phyloP scores from a whole-genome alignment of 106 monocot species.

The Apostasia ramifera region DNA sequence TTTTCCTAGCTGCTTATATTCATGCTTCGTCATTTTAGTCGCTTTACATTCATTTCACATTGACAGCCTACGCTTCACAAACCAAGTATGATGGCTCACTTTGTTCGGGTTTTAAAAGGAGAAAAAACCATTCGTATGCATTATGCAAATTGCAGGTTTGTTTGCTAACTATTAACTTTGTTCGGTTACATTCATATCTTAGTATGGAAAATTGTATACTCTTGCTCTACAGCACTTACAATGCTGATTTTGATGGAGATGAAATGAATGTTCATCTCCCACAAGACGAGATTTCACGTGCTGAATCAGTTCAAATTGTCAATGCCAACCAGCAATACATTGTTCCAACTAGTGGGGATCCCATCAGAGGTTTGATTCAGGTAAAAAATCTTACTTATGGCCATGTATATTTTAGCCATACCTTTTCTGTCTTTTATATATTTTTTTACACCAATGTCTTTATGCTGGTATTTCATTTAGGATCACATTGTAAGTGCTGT shows the following conservation, averaged over 20 bases:
- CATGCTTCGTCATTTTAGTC: too few species aligned
- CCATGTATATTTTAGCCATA: background rate
- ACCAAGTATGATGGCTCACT: constrained; percentile 94
- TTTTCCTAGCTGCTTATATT: too few species aligned
- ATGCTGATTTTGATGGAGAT: constrained; percentile 99
- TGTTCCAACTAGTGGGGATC: constrained; percentile 84
- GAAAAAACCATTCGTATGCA: constrained; percentile 96
- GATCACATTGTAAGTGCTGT: constrained; percentile 97
- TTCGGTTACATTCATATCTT: background rate
- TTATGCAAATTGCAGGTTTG: constrained; percentile 98
- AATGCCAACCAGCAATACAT: constrained; percentile 91
- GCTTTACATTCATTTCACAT: background rate
- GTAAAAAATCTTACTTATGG: constrained; percentile 20
- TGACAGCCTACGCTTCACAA: constrained; percentile 95
- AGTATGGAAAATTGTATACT: background rate
- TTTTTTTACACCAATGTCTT: background rate
- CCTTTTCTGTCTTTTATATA: background rate
- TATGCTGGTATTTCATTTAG: constrained; percentile 28
- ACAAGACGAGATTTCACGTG: constrained; percentile 96
- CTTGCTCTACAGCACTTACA: constrained; percentile 64
- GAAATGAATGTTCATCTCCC: constrained; percentile 99
- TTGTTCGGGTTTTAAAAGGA: constrained; percentile 79
- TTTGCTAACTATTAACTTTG: background rate
- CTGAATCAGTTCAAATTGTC: constrained; percentile 81
- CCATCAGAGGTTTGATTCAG: constrained; percentile 95